Evolutionary conservation across 495 filamentous ascomycete species (phyloP).

Genomic region (Xylaria palmicola): DNA sequence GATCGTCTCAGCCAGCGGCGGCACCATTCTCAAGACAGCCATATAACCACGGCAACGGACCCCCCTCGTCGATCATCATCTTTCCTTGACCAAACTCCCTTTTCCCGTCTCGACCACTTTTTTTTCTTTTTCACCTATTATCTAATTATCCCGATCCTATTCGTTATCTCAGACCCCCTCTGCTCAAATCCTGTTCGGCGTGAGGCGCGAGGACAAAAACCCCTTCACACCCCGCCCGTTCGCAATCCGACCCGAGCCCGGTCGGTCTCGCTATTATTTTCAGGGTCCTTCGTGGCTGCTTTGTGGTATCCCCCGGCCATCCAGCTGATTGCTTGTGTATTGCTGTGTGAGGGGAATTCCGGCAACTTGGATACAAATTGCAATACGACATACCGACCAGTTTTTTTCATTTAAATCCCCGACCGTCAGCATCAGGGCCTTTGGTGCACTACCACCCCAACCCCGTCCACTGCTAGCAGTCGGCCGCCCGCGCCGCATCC

Average conservation of each 20-base stretch:
- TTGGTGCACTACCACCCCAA: conserved; percentile 11
- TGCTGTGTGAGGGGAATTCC: conserved; percentile 19
- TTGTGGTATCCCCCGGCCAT: neutral
- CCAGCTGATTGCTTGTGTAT: neutral
- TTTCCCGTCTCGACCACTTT: conserved; percentile 4
- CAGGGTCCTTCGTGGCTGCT: conserved; percentile 1
- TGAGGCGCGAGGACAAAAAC: conserved; percentile 2
- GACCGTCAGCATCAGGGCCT: conserved; percentile 3
- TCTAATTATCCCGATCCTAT: neutral
- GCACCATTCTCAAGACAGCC: conserved; percentile 11
- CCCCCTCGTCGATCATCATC: conserved; percentile 9
- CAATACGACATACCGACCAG: conserved; percentile 18
- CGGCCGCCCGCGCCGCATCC: no score
- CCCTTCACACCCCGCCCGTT: conserved; percentile 8
- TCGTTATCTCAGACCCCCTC: neutral
- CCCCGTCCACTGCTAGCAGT: conserved; percentile 9
- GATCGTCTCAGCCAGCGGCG: conserved; percentile 10
- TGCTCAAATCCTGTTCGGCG: conserved; percentile 1
- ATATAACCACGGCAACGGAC: conserved; percentile 17
- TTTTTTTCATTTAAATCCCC: conserved; percentile 2
- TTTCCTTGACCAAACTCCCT: conserved; percentile 8
- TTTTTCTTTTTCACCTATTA: no score
- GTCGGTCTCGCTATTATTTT: neutral
- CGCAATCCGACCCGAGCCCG: neutral
- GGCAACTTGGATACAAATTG: conserved; percentile 19